Conservation (phyloP, 192 early-diverging fungal genomes). For the Entomortierella chlamydospora region DNA sequence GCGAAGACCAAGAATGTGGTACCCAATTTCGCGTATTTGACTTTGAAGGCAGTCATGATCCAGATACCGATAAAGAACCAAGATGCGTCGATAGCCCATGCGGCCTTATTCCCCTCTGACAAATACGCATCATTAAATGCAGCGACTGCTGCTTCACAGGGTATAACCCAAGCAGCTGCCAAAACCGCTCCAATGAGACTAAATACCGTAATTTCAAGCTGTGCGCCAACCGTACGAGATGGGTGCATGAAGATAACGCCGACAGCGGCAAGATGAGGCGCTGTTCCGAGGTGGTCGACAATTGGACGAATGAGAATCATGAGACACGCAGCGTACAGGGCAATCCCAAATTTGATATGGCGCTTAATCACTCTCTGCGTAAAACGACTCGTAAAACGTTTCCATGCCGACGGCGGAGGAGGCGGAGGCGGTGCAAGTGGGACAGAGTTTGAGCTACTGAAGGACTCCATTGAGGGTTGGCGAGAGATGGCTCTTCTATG, state of each 20-base stretch:
- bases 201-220: conserved; percentile 61
- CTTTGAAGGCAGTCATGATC: conserved; percentile 51
- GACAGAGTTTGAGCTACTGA: conserved; percentile 47
- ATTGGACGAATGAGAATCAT: conserved; percentile 50
- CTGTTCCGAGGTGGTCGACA: conserved; percentile 24
- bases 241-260: conserved; percentile 63
- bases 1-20: conserved; percentile 59
- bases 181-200: conserved; percentile 52
- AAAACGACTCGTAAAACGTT: conserved; percentile 52
- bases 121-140: conserved; percentile 51
- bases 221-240: conserved; percentile 59
- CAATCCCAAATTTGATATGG: conserved; percentile 58
- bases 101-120: conserved; percentile 22
- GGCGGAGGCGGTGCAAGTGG: conserved; percentile 46
- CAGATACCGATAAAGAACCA: conserved; percentile 61
- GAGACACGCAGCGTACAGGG: conserved; percentile 40
- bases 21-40: conserved; percentile 58
- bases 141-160: conserved; percentile 36
- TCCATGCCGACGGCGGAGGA: conserved; percentile 41
- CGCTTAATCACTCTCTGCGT: conserved; percentile 54
- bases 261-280: conserved; percentile 41
- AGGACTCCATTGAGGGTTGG: conserved; percentile 42
- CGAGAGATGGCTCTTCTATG: conserved; percentile 25
- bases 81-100: conserved; percentile 40
- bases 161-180: conserved; percentile 53